Percentiles rank a stretch among this genome's conserved stretches.
Evolutionary conservation across 331 rosid genomes (phyloP).

Genomic region (Cydonia oblonga): DNA sequence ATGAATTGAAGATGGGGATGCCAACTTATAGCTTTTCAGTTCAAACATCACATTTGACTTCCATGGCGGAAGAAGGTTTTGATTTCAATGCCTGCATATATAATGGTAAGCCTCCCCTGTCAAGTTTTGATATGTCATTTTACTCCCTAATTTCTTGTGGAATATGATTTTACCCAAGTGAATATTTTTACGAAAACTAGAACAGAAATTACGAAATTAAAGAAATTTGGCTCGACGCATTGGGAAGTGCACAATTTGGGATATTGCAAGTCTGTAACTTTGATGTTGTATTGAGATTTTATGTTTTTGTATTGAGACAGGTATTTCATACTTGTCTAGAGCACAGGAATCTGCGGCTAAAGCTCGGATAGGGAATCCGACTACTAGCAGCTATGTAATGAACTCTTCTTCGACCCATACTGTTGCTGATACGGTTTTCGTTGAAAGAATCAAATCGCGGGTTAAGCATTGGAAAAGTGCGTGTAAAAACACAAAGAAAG

Average conservation of each 20-base stretch:
- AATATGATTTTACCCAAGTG: background rate
- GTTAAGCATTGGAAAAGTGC: conserved; percentile 48
- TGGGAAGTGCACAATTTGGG: background rate
- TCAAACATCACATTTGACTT: conserved; percentile 54
- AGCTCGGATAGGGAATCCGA: conserved; percentile 33
- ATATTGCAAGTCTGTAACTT: background rate
- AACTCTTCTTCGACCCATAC: conserved; percentile 34
- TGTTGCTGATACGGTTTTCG: conserved; percentile 54
- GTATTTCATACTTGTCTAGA: conserved; percentile 79
- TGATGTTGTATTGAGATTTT: conserved; percentile 3
- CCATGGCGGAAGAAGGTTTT: conserved; percentile 72
- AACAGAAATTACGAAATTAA: background rate
- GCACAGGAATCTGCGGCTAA: conserved; percentile 61
- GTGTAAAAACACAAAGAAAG: conserved; percentile 26
- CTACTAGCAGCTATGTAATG: conserved; percentile 7
- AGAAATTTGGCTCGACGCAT: background rate
- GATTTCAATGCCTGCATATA: conserved; percentile 82
- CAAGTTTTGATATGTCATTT: background rate
- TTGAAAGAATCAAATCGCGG: conserved; percentile 55
- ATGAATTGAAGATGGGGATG: conserved; percentile 71
- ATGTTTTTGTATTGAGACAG: conserved; percentile 25
- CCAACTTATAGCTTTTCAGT: conserved; percentile 76
- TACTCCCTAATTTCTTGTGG: background rate
- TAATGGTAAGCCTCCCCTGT: conserved; percentile 38
- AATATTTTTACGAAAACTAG: background rate